These are phyloP conservation scores for Ophiobolus disseminans DNA, from an alignment of 2,329 filamentous ascomycete genomes.

Conservation along the genomic window DNA sequence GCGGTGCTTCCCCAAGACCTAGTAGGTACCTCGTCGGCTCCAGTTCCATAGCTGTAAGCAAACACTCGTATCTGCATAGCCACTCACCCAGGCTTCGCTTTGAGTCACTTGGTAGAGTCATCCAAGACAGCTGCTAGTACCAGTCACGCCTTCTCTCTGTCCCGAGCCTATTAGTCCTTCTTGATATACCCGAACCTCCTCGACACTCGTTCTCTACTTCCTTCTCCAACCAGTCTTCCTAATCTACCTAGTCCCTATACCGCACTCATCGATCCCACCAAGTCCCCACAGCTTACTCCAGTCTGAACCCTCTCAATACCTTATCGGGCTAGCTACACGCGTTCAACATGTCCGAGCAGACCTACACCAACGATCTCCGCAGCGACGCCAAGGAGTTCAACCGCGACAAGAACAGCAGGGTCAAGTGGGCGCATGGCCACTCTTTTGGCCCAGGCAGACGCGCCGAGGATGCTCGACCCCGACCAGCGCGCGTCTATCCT, in stretches of 20 bases:
- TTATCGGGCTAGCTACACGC: conserved; percentile 13
- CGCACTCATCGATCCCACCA: conserved; percentile 4
- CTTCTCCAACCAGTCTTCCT: conserved; percentile 18
- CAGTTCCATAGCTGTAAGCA: conserved; percentile 24
- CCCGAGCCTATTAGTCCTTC: conserved; percentile 37
- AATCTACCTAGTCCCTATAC: conserved; percentile 22
- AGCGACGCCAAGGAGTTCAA: conserved; percentile 60
- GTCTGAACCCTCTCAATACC: conserved; percentile 9
- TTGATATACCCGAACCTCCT: conserved; percentile 13
- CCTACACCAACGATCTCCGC: conserved; percentile 61
- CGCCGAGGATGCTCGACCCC: conserved; percentile 44
- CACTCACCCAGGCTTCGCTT: conserved; percentile 33
- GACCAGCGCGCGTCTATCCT: conserved; percentile 43
- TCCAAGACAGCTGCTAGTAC: conserved; percentile 41
- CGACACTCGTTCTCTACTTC: conserved; percentile 12
- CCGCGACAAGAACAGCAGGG: conserved; percentile 58
- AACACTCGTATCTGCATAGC: conserved; percentile 35
- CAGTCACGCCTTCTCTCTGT: conserved; percentile 38
- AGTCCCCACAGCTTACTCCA: background rate
- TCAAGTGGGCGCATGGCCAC: conserved; percentile 59
- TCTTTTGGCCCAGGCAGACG: conserved; percentile 48
- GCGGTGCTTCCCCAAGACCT: conserved; percentile 19
- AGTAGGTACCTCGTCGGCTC: conserved; percentile 25
- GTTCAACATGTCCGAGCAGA: conserved; percentile 55
- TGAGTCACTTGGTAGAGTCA: conserved; percentile 48